Evolutionary conservation across 345 rosid species (phyloP).

Genomic region (Hibiscus tridactylites): DNA sequence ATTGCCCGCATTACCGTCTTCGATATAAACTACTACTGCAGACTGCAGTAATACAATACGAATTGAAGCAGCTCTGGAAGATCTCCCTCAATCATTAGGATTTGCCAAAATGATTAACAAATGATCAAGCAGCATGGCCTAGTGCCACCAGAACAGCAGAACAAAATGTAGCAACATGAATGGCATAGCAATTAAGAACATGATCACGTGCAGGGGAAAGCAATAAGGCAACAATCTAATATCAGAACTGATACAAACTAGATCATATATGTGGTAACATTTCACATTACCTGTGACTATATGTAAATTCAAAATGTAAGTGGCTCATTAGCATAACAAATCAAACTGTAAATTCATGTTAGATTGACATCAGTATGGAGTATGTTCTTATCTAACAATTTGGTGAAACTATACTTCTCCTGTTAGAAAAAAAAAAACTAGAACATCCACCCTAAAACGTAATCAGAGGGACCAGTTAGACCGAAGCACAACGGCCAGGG

Average conservation of each 20-base stretch:
- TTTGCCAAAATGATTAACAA: neutral
- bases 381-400: neutral
- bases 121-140: neutral
- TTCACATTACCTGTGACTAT: neutral
- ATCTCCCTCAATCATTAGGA: neutral
- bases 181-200: no score
- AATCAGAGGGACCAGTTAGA: slow-evolving; percentile 69
- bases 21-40: neutral
- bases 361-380: neutral
- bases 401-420: neutral
- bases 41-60: neutral
- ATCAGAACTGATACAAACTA: neutral
- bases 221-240: no score
- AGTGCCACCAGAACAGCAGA: neutral
- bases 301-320: no score
- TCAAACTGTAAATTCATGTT: neutral
- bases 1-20: neutral
- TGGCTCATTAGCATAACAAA: neutral
- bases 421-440: neutral
- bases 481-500: slow-evolving; percentile 54
- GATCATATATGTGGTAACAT: neutral
- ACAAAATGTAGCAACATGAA: no score
- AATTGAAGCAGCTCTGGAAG: neutral
- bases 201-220: no score
- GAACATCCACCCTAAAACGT: neutral